These are phyloP conservation scores for Neofusicoccum laricinum DNA, from an alignment of 2,329 filamentous ascomycete species.

Conservation along the genomic window DNA sequence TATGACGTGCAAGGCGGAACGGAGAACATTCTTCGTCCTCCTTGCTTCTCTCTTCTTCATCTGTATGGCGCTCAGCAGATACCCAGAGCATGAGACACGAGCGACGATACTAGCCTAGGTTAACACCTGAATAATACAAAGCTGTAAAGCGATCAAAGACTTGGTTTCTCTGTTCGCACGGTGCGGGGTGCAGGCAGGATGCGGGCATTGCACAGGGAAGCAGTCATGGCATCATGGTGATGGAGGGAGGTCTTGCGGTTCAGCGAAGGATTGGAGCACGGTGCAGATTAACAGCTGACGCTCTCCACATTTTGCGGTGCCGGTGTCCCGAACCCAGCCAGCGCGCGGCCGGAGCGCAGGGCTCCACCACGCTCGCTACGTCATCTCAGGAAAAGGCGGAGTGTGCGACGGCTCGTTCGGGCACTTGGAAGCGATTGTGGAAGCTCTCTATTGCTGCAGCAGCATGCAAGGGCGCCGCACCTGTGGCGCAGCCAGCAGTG, in stretches of 20 bases:
- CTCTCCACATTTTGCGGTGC: constrained; percentile 1
- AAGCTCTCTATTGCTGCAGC: neutral
- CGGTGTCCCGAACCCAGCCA: neutral
- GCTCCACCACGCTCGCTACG: neutral
- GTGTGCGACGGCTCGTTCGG: neutral
- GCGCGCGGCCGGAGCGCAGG: neutral
- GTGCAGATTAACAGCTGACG: constrained; percentile 1
- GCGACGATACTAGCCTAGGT: neutral
- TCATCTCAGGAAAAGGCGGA: neutral
- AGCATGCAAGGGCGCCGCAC: neutral
- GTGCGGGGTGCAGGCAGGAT: neutral
- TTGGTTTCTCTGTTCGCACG: neutral
- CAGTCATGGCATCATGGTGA: constrained; percentile 1
- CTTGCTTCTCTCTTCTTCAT: neutral
- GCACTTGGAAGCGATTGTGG: neutral
- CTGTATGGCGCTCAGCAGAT: neutral
- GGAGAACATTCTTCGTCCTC: neutral
- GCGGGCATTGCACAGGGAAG: neutral
- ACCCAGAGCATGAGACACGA: neutral
- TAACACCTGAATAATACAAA: neutral
- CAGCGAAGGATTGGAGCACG: neutral
- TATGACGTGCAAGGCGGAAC: neutral
- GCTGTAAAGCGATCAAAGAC: neutral
- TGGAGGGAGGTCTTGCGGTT: neutral
- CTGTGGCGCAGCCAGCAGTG: neutral